Evolutionary conservation across 306 rosid species (phyloP), one percentile per base, ranked within the genome.

Genomic region (Corylus avellana): DNA sequence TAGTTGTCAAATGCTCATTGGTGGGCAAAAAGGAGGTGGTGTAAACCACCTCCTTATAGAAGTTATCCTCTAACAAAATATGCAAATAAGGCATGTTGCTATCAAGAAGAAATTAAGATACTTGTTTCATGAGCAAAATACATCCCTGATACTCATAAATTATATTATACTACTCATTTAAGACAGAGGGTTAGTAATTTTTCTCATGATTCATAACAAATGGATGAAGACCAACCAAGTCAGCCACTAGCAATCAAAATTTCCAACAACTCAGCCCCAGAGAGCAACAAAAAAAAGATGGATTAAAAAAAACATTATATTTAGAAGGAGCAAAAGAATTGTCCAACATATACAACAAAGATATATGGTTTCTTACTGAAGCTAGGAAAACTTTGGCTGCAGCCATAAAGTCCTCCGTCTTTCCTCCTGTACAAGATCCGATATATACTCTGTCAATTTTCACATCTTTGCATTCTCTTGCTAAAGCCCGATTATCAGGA

Each of bases 381-480:
- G 97, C 95, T 68, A 83, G 87, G 75, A 94, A 89, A 75, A 94
- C 85, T 92, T 82, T 92, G 17, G 97, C 97, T 2, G 92, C 91
- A 64, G 96, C 97, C 85, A 94, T 85, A 77, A 94, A 94, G 84
- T 94, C 96, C 84, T 92, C 91, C 0, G 97, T 94, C 87, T 94
- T 92, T 7, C 98, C 97, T 22, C 90, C 98, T 1, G 99, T 95
- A 74, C 99, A 95, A 77, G 99, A 95, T 83, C 98, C 99, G 25
- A 95, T 89, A 78, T 93, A 95, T 44, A 93, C 98, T 78, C 96
- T 87, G 81, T 95, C 91, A 79, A 93, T 95, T 85, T 91, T 95
- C 80, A 95, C 99, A 83, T 91, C 97, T 91, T 89, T 93, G 91
- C 96, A 91, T 82, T 93, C 98, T 84, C 97, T 93, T 76, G 98